Evolutionary conservation across 495 filamentous ascomycete species (phyloP).

Genomic region (Eremomyces bilateralis): DNA sequence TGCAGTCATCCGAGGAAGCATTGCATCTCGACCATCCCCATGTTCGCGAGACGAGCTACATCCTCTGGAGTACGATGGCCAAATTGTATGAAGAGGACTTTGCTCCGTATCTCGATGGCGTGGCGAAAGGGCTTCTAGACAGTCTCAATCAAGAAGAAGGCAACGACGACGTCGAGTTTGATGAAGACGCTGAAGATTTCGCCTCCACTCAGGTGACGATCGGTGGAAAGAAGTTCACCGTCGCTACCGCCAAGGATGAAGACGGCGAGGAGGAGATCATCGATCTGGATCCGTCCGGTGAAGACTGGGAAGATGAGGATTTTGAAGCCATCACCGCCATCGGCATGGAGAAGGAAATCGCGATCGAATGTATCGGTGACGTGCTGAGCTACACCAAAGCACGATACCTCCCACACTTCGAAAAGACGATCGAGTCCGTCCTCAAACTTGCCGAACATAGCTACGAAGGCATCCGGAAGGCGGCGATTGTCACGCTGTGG

Average conservation of each 20-base stretch:
- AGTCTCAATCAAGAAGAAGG: conserved; percentile 79
- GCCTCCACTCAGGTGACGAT: conserved; percentile 55
- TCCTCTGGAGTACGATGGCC: conserved; percentile 83
- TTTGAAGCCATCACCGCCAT: conserved; percentile 61
- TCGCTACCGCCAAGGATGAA: conserved; percentile 26
- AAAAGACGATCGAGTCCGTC: conserved; percentile 70
- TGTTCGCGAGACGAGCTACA: conserved; percentile 85
- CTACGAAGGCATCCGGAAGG: conserved; percentile 87
- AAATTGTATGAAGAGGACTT: conserved; percentile 90
- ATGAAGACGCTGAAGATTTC: conserved; percentile 56
- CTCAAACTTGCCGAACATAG: conserved; percentile 61
- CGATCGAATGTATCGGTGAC: conserved; percentile 83
- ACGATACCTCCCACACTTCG: conserved; percentile 65
- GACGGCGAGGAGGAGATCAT: conserved; percentile 15
- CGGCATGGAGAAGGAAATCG: conserved; percentile 92
- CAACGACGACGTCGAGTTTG: conserved; percentile 59
- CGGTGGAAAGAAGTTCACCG: conserved; percentile 65
- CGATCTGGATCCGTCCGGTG: conserved; percentile 29
- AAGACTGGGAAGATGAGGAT: conserved; percentile 68
- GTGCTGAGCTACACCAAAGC: conserved; percentile 65
- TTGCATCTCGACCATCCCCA: conserved; percentile 75
- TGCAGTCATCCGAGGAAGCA: conserved; percentile 79
- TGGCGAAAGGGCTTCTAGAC: conserved; percentile 65
- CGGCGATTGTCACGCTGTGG: conserved; percentile 75
- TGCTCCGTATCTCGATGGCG: conserved; percentile 61